These are phyloP conservation scores for Linum trigynum DNA, from an alignment of 345 rosid species.

Conservation along the genomic window DNA sequence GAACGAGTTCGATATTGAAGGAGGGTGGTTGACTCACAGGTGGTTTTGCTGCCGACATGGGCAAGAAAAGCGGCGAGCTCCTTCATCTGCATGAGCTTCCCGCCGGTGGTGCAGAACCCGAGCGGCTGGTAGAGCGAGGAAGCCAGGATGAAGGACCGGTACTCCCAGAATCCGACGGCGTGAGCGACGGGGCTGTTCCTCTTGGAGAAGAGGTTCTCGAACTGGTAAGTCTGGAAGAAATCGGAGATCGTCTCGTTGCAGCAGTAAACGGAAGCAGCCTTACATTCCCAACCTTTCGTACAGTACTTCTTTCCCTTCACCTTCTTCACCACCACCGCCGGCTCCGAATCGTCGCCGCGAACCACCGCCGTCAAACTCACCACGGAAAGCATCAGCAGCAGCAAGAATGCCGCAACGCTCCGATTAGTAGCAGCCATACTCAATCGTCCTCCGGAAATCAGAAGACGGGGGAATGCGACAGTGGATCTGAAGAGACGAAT, in stretches of 20 bases:
- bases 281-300: conserved; percentile 75
- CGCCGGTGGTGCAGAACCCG: conserved; percentile 91
- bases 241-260: conserved; percentile 81
- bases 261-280: conserved; percentile 47
- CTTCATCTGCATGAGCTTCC: conserved; percentile 65
- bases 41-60: conserved; percentile 76
- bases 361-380: conserved; percentile 22
- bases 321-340: conserved; percentile 42
- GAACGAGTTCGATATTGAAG: too few species aligned
- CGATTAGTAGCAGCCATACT: too few species aligned
- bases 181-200: conserved; percentile 78
- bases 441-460: too few species aligned
- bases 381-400: not conserved
- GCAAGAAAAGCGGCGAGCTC: conserved; percentile 88
- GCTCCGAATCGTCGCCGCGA: conserved; percentile 38
- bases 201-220: conserved; percentile 76
- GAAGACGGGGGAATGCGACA: too few species aligned
- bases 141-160: conserved; percentile 64
- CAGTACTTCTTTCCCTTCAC: conserved; percentile 64
- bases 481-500: too few species aligned
- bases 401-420: not conserved
- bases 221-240: conserved; percentile 66
- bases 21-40: conserved; percentile 52
- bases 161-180: conserved; percentile 93
- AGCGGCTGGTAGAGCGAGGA: conserved; percentile 61